Evolutionary conservation across 2,329 filamentous ascomycete genomes (phyloP).

Genomic region (Colletotrichum trifolii): DNA sequence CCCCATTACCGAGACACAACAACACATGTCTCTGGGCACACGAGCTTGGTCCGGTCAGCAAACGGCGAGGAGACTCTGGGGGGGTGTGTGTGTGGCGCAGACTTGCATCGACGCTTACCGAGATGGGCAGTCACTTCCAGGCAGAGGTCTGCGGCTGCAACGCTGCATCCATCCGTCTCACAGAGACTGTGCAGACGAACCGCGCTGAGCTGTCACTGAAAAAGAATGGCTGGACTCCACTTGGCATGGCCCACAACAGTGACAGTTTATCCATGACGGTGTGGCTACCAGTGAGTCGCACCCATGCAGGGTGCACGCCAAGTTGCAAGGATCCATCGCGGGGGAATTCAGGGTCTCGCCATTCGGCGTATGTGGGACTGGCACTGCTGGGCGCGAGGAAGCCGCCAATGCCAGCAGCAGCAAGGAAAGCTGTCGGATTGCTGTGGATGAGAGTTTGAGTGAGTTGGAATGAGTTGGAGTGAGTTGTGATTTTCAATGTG

Average conservation of each 20-base stretch:
- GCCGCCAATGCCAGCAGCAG: neutral
- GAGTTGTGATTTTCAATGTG: too few relatives aligned
- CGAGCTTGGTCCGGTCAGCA: too few relatives aligned
- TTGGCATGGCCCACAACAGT: slow-evolving; percentile 5
- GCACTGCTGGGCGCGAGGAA: neutral
- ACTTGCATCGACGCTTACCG: too few relatives aligned
- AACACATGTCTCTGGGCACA: too few relatives aligned
- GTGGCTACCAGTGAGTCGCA: slow-evolving; percentile 17
- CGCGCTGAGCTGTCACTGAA: slow-evolving; percentile 5
- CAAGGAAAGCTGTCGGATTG: too few relatives aligned
- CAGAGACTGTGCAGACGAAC: neutral
- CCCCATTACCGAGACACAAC: neutral
- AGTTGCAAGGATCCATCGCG: slow-evolving; percentile 25
- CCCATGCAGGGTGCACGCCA: slow-evolving; percentile 25
- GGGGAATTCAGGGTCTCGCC: slow-evolving; percentile 26
- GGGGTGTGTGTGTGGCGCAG: too few relatives aligned
- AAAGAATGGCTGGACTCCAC: slow-evolving; percentile 8
- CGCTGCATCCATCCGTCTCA: neutral
- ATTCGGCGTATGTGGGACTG: slow-evolving; percentile 15
- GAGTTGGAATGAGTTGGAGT: too few relatives aligned
- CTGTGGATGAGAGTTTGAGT: too few relatives aligned
- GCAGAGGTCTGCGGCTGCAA: too few relatives aligned
- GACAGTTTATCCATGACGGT: slow-evolving; percentile 11
- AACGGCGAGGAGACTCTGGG: too few relatives aligned
- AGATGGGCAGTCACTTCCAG: too few relatives aligned